phyloP scores from a whole-genome alignment of 179 eudicot genomes.

The Actinidia arguta region DNA sequence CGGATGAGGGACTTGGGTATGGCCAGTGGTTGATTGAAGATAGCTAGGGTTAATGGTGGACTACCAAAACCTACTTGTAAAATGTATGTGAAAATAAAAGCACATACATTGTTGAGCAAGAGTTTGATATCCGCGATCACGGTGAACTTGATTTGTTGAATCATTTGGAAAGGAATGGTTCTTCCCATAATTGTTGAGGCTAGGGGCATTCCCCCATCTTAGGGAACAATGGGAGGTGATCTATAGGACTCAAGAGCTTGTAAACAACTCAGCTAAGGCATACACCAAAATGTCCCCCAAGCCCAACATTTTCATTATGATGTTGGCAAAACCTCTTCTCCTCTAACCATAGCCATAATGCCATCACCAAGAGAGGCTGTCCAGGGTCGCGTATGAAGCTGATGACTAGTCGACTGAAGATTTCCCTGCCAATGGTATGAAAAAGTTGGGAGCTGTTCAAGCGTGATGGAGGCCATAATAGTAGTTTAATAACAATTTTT shows the following conservation, averaged over 20 bases:
- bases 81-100: too few species aligned
- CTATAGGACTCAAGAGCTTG: constrained; percentile 29
- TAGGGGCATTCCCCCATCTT: constrained; percentile 36
- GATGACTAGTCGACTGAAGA: constrained; percentile 36
- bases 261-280: constrained; percentile 39
- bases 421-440: constrained; percentile 38
- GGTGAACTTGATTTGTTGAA: constrained; percentile 38
- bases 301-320: constrained; percentile 16
- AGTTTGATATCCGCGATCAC: constrained; percentile 45
- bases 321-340: constrained; percentile 12
- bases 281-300: constrained; percentile 31
- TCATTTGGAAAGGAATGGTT: constrained; percentile 28
- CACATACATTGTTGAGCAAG: constrained; percentile 42
- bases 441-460: constrained; percentile 38
- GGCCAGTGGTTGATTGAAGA: constrained; percentile 5
- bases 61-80: constrained; percentile 35
- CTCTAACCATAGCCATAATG: constrained; percentile 51
- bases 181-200: constrained; percentile 29
- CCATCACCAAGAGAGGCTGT: constrained; percentile 46
- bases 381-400: constrained; percentile 33
- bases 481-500: neutral
- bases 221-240: constrained; percentile 20
- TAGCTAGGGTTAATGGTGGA: neutral
- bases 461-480: constrained; percentile 40
- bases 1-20: constrained; percentile 39